These are phyloP conservation scores for Baeospora myosura DNA, from an alignment of 1,284 basidiomycete genomes.

Conservation along the genomic window DNA sequence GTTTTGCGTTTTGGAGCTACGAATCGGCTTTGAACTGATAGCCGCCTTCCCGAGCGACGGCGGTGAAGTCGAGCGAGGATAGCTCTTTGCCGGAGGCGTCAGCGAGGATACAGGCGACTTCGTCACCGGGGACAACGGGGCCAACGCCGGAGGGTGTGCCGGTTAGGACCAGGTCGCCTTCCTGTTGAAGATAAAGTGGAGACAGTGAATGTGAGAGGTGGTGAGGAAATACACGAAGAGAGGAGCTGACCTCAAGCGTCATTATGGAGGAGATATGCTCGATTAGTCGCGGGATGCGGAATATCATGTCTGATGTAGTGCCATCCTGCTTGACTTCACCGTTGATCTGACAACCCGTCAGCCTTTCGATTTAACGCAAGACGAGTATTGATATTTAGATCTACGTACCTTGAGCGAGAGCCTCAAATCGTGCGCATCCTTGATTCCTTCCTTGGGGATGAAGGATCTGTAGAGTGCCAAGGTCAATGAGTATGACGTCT, in stretches of 20 bases:
- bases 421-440: slow-evolving; percentile 70
- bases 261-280: slow-evolving; percentile 93
- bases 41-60: slow-evolving; percentile 63
- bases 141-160: slow-evolving; percentile 92
- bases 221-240: neutral
- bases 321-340: slow-evolving; percentile 80
- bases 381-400: neutral
- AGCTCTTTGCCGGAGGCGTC: slow-evolving; percentile 54
- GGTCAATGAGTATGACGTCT: neutral
- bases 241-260: slow-evolving; percentile 72
- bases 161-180: slow-evolving; percentile 83
- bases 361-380: neutral
- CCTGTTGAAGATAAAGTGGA: slow-evolving; percentile 35
- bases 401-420: slow-evolving; percentile 63
- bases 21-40: slow-evolving; percentile 28
- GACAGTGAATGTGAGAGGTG: neutral
- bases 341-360: slow-evolving; percentile 54
- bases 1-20: slow-evolving; percentile 4
- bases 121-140: slow-evolving; percentile 70
- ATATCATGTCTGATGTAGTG: slow-evolving; percentile 87
- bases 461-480: slow-evolving; percentile 47
- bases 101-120: slow-evolving; percentile 69
- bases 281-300: slow-evolving; percentile 85
- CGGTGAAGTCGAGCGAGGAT: slow-evolving; percentile 59
- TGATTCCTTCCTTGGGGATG: slow-evolving; percentile 68